Base-by-base conservation (phyloP, 192 early-diverging fungal genomes). In the Helicostylum pulchrum region DNA sequence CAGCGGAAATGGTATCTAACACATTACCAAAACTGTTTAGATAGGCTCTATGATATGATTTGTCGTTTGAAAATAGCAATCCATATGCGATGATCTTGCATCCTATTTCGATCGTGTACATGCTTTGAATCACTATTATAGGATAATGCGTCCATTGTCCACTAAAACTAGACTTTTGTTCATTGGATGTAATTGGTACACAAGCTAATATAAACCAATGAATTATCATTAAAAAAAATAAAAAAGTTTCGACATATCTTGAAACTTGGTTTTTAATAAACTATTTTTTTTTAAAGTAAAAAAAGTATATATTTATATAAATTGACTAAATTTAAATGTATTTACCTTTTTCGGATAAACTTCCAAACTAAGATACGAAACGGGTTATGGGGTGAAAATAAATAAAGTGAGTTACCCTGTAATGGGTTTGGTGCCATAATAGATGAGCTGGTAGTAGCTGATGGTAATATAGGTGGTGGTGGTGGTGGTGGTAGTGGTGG, bases 201-300 rank as follows among this genome's bases (percentile, higher is more conserved):
- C 67, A 72, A 19, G 77, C 76, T 48, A 81, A 65, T 26, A 81
- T 60, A 15, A 81, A 62, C 79, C 79, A 81, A 39, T 81, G 68
- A 2, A 71, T 59, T 42, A 78, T 57, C 19, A 81, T 73, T 9
- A 81, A 21, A 1, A 76, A 59, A 1, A 81, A 66, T 15, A 81
- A 71, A 34, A 76, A 58, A 0, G 67, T 45, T 36, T 81, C 76
- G 0, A 67, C 61, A 17, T 64, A 59, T 43, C 79, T 77, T 56
- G 20, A 50, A 61, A 34, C 30, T 34, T 31, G 17, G 9, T 10
- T 20, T 5, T 44, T 14, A 10, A 49, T 21, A 54, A n/a, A n/a
- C n/a, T n/a, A n/a, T n/a, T n/a, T n/a, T n/a, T 26, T 0, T 2
- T 26, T 26, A 26, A 26, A 26, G 26, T n/a, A n/a, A 26, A 26